Percentiles rank a stretch among this genome's conserved stretches.
These are phyloP conservation scores for Pseudogymnoascus sp. DNA, from an alignment of 2,329 filamentous ascomycete genomes.

Conservation along the genomic window DNA sequence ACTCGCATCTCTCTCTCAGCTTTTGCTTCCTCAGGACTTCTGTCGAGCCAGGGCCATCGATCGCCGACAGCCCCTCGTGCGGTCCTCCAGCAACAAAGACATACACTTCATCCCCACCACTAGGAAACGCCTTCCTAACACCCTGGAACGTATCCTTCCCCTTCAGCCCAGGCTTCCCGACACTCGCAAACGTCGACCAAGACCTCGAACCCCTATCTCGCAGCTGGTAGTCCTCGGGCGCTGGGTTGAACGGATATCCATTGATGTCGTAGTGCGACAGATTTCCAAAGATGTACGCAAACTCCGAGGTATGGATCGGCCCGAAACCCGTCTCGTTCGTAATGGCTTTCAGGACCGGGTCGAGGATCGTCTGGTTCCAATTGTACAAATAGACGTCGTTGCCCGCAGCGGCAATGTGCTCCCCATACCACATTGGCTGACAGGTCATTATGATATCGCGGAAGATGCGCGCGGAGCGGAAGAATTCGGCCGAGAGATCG, in stretches of 20 bases:
- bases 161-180: constrained; percentile 30
- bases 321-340: constrained; percentile 35
- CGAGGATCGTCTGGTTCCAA: constrained; percentile 49
- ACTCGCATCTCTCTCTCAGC: constrained; percentile 42
- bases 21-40: constrained; percentile 31
- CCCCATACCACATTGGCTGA: constrained; percentile 37
- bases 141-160: constrained; percentile 34
- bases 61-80: constrained; percentile 35
- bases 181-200: constrained; percentile 41
- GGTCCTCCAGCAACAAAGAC: constrained; percentile 41
- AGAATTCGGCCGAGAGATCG: constrained; percentile 41
- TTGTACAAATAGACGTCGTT: constrained; percentile 42
- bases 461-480: constrained; percentile 42
- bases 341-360: constrained; percentile 33
- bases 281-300: constrained; percentile 46
- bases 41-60: constrained; percentile 28
- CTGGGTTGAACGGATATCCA: constrained; percentile 31
- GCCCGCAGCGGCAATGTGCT: constrained; percentile 32
- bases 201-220: constrained; percentile 35
- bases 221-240: constrained; percentile 35
- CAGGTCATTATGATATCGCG: constrained; percentile 47
- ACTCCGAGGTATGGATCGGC: constrained; percentile 45
- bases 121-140: constrained; percentile 34
- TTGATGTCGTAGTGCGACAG: constrained; percentile 37
- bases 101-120: constrained; percentile 19